These are phyloP conservation scores for Hordeum marinum DNA, from an alignment of 176 grass and related monocot genomes.

Conservation along the genomic window DNA sequence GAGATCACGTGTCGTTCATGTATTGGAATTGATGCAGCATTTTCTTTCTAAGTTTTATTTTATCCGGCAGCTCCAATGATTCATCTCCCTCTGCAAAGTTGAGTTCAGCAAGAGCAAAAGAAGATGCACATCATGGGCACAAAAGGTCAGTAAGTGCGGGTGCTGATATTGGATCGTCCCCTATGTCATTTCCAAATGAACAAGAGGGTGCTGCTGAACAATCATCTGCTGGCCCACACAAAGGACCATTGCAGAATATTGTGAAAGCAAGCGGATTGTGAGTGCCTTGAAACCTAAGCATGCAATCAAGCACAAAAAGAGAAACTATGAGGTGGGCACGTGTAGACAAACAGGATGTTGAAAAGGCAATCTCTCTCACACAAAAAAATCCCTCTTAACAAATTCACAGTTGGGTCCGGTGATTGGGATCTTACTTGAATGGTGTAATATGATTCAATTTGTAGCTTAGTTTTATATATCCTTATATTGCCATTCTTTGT, in stretches of 20 bases:
- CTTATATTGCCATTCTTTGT: background rate
- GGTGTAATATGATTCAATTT: background rate
- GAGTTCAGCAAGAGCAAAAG: too few species aligned
- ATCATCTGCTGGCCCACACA: slow-evolving; percentile 38
- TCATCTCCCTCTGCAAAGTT: too few species aligned
- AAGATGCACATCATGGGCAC: too few species aligned
- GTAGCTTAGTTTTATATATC: slow-evolving; percentile 20
- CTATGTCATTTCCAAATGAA: slow-evolving; percentile 51
- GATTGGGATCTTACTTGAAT: slow-evolving; percentile 9
- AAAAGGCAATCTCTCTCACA: slow-evolving; percentile 38
- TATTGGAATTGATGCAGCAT: too few species aligned
- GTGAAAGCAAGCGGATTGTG: slow-evolving; percentile 50
- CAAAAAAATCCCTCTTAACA: too few species aligned
- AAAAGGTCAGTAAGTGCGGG: too few species aligned
- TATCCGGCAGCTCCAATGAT: too few species aligned
- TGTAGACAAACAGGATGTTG: slow-evolving; percentile 35
- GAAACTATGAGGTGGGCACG: slow-evolving; percentile 49
- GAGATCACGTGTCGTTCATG: too few species aligned
- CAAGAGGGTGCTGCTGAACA: slow-evolving; percentile 42
- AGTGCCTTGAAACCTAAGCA: slow-evolving; percentile 51
- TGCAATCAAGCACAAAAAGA: slow-evolving; percentile 57
- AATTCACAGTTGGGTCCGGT: slow-evolving; percentile 59
- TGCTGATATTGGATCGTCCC: too few species aligned
- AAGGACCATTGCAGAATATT: slow-evolving; percentile 45
- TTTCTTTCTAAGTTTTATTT: too few species aligned